Conservation (phyloP, 2,329 filamentous ascomycete species). For the Westerdykella sp. region DNA sequence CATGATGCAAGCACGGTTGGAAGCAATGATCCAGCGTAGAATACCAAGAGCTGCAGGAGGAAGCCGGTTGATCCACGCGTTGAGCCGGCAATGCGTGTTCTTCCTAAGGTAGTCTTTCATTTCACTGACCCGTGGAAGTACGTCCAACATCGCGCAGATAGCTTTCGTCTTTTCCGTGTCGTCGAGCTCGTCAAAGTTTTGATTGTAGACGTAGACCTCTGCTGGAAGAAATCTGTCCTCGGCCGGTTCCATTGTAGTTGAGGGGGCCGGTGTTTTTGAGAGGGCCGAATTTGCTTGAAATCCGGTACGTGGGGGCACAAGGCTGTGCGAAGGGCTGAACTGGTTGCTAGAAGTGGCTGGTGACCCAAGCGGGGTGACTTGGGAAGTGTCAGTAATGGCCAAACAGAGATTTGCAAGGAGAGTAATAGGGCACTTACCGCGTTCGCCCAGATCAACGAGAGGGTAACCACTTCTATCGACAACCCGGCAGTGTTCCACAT, state of each 20-base stretch:
- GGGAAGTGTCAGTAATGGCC: too few species aligned
- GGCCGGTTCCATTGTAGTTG: not conserved
- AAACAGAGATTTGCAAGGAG: too few species aligned
- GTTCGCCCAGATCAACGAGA: conserved; percentile 25
- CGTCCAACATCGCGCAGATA: conserved; percentile 50
- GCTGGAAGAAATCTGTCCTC: conserved; percentile 26
- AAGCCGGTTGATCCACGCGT: conserved; percentile 53
- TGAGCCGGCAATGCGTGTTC: conserved; percentile 36
- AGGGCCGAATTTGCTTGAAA: not conserved
- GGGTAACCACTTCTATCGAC: conserved; percentile 42
- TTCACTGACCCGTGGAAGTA: conserved; percentile 55
- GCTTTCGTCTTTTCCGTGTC: conserved; percentile 43
- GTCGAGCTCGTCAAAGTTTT: conserved; percentile 53
- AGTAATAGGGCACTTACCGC: not conserved
- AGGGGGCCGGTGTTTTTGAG: not conserved
- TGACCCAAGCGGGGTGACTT: too few species aligned
- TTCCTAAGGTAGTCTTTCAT: conserved; percentile 49
- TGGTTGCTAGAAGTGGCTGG: too few species aligned
- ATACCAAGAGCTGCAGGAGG: conserved; percentile 61
- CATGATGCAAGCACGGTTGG: conserved; percentile 80
- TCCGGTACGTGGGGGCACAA: not conserved
- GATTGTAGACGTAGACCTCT: conserved; percentile 44
- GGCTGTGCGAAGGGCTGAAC: too few species aligned
- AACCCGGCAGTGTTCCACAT: conserved; percentile 47
- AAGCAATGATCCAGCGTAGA: conserved; percentile 82